phyloP scores from a whole-genome alignment of 179 eudicot species.

The Vitellaria paradoxa region DNA sequence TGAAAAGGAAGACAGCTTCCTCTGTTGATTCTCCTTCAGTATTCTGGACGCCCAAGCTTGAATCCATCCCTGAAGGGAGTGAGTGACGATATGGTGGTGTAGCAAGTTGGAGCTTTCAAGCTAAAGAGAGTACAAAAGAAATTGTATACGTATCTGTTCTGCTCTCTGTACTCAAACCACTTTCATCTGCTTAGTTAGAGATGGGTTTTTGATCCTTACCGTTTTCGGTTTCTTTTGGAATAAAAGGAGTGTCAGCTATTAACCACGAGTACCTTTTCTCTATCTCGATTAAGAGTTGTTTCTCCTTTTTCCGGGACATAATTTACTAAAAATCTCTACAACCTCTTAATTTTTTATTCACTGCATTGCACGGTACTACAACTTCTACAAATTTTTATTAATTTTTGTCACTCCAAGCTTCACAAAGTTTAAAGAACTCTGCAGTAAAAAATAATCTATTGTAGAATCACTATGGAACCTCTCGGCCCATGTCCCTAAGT shows the following conservation, averaged over 20 bases:
- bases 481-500: too few relatives aligned
- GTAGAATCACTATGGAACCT: too few relatives aligned
- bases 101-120: neutral
- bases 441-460: too few relatives aligned
- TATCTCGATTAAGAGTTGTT: too few relatives aligned
- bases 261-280: neutral
- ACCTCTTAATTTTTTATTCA: too few relatives aligned
- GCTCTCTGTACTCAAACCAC: neutral
- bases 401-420: too few relatives aligned
- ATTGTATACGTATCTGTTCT: neutral
- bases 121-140: neutral
- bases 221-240: neutral
- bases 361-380: too few relatives aligned
- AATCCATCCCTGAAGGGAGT: constrained; percentile 47
- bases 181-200: neutral
- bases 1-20: constrained; percentile 8
- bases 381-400: too few relatives aligned
- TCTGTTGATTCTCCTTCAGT: constrained; percentile 5
- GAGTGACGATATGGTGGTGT: constrained; percentile 12
- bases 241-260: too few relatives aligned
- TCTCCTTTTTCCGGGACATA: too few relatives aligned
- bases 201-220: neutral
- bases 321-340: too few relatives aligned
- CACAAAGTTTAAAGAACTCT: too few relatives aligned
- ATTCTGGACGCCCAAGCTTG: constrained; percentile 37